A percentile compares a stretch with the other conserved stretches of the same genome.
These are phyloP conservation scores for Lodderomyces beijingensis DNA, from an alignment of 1,139 yeast genomes.

Conservation along the genomic window DNA sequence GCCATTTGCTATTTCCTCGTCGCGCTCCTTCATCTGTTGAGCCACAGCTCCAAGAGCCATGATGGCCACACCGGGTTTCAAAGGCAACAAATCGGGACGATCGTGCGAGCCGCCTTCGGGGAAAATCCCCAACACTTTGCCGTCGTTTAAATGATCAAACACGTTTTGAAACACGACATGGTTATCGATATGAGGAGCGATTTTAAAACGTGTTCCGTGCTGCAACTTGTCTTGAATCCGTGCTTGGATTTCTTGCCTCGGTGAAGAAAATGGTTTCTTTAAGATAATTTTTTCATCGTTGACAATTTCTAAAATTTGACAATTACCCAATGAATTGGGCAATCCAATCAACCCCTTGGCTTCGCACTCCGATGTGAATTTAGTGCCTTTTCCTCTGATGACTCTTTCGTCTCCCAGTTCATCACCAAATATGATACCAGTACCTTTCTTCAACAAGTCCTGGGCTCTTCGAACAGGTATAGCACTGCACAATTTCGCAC, in stretches of 20 bases:
- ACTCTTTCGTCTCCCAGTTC: slow-evolving; percentile 24
- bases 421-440: slow-evolving; percentile 40
- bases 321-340: slow-evolving; percentile 55
- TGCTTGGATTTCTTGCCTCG: slow-evolving; percentile 18
- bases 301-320: slow-evolving; percentile 47
- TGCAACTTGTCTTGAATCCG: slow-evolving; percentile 34
- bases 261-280: slow-evolving; percentile 45
- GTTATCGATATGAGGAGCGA: slow-evolving; percentile 64
- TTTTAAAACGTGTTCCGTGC: slow-evolving; percentile 49
- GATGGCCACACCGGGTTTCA: slow-evolving; percentile 46
- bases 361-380: slow-evolving; percentile 42
- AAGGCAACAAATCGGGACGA: slow-evolving; percentile 38
- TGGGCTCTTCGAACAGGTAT: slow-evolving; percentile 76
- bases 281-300: slow-evolving; percentile 51
- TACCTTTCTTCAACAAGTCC: slow-evolving; percentile 48
- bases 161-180: slow-evolving; percentile 57
- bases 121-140: slow-evolving; percentile 62
- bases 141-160: slow-evolving; percentile 53
- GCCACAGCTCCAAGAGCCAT: slow-evolving; percentile 47
- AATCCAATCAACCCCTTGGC: slow-evolving; percentile 59
- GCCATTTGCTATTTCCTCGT: slow-evolving; percentile 2
- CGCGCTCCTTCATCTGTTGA: slow-evolving; percentile 15
- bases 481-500: slow-evolving; percentile 55
- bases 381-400: slow-evolving; percentile 43
- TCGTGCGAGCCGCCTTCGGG: slow-evolving; percentile 55